Evolutionary conservation across 1,284 basidiomycete genomes (phyloP).

Genomic region (Apiotrichum domesticum): DNA sequence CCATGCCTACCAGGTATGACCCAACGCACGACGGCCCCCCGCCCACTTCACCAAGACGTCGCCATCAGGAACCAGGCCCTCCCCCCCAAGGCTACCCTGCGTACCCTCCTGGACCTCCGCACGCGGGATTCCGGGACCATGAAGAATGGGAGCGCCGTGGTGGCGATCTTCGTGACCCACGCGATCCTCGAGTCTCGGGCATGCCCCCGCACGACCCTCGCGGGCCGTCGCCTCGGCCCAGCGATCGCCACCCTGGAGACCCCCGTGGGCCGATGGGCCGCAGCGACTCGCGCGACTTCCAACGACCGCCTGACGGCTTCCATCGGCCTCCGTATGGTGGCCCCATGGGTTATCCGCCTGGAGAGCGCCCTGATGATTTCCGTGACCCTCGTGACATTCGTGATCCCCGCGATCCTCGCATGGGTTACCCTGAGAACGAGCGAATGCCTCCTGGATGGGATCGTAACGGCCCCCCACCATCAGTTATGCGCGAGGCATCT

Average conservation of each 20-base stretch:
- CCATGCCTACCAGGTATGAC: conserved; percentile 22
- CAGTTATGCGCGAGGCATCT: conserved; percentile 7
- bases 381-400: background rate
- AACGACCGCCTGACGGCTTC: background rate
- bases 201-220: conserved; percentile 22
- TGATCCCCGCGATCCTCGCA: background rate
- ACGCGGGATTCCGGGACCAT: conserved; percentile 25
- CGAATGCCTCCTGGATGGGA: conserved; percentile 1
- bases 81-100: conserved; percentile 19
- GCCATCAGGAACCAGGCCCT: conserved; percentile 9
- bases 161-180: conserved; percentile 33
- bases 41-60: conserved; percentile 34
- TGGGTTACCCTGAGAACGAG: conserved; percentile 1
- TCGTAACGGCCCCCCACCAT: conserved; percentile 10
- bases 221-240: conserved; percentile 33
- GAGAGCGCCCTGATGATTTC: background rate
- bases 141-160: conserved; percentile 42
- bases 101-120: conserved; percentile 15
- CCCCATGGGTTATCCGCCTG: background rate
- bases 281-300: background rate
- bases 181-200: conserved; percentile 1
- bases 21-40: conserved; percentile 22
- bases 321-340: background rate
- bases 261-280: background rate
- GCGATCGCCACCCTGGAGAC: conserved; percentile 19